These are phyloP conservation scores for Pseudomonodictys pantanalensis DNA, from an alignment of 495 filamentous ascomycete species.

Conservation along the genomic window DNA sequence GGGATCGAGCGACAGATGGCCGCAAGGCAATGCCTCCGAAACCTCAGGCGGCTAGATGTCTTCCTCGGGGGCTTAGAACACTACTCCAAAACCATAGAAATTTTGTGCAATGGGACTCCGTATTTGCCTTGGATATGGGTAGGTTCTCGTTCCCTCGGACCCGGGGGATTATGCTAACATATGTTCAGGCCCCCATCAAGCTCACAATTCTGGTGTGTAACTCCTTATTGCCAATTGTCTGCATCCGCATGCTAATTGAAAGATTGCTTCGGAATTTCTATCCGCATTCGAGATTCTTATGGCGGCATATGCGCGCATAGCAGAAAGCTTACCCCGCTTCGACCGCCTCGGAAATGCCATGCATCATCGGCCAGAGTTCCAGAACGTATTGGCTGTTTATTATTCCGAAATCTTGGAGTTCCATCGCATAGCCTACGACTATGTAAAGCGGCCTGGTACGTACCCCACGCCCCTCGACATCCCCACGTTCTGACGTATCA, in stretches of 20 bases:
- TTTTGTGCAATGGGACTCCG: slow-evolving; percentile 48
- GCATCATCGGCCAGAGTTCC: not conserved
- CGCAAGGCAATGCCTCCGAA: slow-evolving; percentile 39
- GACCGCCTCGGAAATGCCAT: not conserved
- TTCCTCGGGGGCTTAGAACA: slow-evolving; percentile 42
- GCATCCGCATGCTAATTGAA: too few relatives aligned
- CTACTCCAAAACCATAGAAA: slow-evolving; percentile 45
- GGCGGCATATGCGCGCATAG: not conserved
- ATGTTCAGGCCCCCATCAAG: too few relatives aligned
- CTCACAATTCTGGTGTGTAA: too few relatives aligned
- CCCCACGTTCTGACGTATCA: not conserved
- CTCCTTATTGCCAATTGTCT: not conserved
- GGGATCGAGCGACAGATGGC: slow-evolving; percentile 43
- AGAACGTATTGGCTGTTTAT: not conserved
- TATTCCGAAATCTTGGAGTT: not conserved
- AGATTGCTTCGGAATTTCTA: not conserved
- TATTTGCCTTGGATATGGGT: slow-evolving; percentile 50
- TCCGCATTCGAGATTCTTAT: not conserved
- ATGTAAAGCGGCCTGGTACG: not conserved
- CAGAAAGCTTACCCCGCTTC: not conserved
- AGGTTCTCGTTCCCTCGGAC: too few relatives aligned
- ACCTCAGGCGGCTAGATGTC: slow-evolving; percentile 44
- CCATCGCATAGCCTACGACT: not conserved
- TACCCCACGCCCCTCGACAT: too few relatives aligned
- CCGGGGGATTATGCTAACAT: too few relatives aligned